Evolutionary conservation across 345 rosid genomes (phyloP).

Genomic region (Toxicodendron radicans): DNA sequence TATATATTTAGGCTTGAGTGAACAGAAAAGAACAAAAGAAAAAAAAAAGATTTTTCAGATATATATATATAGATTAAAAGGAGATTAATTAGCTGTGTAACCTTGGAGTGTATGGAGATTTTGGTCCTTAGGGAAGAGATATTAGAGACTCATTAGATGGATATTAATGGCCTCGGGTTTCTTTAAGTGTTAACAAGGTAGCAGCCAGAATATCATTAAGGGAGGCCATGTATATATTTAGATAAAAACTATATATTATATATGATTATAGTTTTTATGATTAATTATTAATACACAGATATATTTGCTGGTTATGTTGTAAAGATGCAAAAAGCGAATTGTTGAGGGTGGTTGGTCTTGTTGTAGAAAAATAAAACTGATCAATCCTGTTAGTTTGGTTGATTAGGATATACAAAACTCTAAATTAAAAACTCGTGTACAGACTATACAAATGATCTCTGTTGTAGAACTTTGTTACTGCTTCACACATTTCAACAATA

Average conservation of each 20-base stretch:
- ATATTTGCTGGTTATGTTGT: conserved; percentile 14
- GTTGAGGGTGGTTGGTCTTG: conserved; percentile 15
- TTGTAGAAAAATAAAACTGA: conserved; percentile 33
- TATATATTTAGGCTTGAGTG: not conserved
- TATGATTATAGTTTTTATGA: no score
- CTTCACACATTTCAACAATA: conserved; percentile 25
- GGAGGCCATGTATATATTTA: conserved; percentile 25
- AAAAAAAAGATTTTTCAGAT: not conserved
- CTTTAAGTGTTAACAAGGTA: conserved; percentile 12
- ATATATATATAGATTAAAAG: not conserved
- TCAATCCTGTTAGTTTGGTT: conserved; percentile 20
- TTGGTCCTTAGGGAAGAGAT: conserved; percentile 27
- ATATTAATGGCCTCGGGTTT: conserved; percentile 16
- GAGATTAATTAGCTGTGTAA: conserved; percentile 1
- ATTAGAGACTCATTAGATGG: conserved; percentile 21
- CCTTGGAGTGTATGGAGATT: conserved; percentile 30
- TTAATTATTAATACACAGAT: not conserved
- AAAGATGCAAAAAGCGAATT: conserved; percentile 6
- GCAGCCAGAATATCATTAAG: conserved; percentile 27
- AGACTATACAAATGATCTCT: conserved; percentile 11
- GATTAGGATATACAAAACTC: conserved; percentile 14
- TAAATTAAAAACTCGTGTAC: conserved; percentile 16
- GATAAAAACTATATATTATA: no score
- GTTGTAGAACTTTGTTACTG: conserved; percentile 15
- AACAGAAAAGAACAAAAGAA: not conserved